phyloP scores from a whole-genome alignment of 495 filamentous ascomycete genomes.

The Halenospora varia region DNA sequence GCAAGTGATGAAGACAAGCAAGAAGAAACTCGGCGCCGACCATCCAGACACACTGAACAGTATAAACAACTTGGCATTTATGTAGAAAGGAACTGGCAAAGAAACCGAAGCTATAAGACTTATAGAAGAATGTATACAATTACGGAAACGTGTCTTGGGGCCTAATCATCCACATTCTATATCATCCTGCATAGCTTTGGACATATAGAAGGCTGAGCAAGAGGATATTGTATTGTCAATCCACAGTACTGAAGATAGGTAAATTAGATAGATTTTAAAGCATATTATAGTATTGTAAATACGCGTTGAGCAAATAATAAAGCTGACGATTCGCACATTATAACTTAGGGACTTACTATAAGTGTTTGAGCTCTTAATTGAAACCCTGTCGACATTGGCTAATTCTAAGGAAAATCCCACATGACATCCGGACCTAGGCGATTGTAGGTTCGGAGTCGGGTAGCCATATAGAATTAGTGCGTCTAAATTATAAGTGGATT shows the following conservation, averaged over 20 bases:
- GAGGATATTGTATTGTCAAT: slow-evolving; percentile 7
- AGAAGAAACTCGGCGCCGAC: slow-evolving; percentile 28
- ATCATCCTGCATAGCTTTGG: neutral
- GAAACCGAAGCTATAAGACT: slow-evolving; percentile 29
- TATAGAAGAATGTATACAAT: slow-evolving; percentile 19
- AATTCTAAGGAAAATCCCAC: too few relatives aligned
- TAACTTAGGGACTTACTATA: too few relatives aligned
- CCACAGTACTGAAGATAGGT: neutral
- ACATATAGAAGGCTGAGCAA: slow-evolving; percentile 6
- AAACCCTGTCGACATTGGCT: too few relatives aligned
- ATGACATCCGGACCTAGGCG: too few relatives aligned
- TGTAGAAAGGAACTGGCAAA: slow-evolving; percentile 19
- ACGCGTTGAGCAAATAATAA: slow-evolving; percentile 12
- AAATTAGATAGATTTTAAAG: slow-evolving; percentile 5
- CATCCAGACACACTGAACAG: slow-evolving; percentile 32
- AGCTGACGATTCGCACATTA: neutral
- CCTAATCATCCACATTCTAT: neutral
- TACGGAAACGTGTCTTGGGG: slow-evolving; percentile 1
- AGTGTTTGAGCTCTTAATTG: too few relatives aligned
- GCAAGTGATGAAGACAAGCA: slow-evolving; percentile 25
- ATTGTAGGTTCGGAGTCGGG: too few relatives aligned
- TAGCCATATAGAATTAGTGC: too few relatives aligned
- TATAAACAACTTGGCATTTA: slow-evolving; percentile 29
- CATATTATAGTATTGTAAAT: neutral
- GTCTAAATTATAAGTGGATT: too few relatives aligned